Conservation (phyloP, 2,329 filamentous ascomycete species). For the Xylariales sp. region DNA sequence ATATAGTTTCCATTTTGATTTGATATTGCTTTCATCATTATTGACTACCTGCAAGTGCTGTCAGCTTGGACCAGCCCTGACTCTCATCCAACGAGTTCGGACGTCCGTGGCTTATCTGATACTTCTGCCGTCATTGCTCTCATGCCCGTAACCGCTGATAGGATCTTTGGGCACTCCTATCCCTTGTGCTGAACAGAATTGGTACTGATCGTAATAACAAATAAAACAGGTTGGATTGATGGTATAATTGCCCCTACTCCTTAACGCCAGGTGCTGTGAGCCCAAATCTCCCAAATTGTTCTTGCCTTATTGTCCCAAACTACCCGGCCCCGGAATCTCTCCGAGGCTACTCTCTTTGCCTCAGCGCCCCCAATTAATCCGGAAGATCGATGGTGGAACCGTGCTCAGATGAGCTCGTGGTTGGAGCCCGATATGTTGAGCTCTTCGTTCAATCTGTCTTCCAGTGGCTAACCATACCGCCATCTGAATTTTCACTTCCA, state of each 20-base stretch:
- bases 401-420: constrained; percentile 27
- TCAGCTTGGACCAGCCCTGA: constrained; percentile 17
- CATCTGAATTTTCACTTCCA: constrained; percentile 83
- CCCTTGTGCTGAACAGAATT: constrained; percentile 25
- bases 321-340: constrained; percentile 24
- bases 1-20: neutral
- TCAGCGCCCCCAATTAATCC: constrained; percentile 11
- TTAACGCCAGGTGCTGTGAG: constrained; percentile 51
- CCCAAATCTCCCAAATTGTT: constrained; percentile 45
- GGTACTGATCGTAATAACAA: constrained; percentile 39
- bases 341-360: constrained; percentile 11
- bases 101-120: constrained; percentile 28
- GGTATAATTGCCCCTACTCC: constrained; percentile 50
- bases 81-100: constrained; percentile 32
- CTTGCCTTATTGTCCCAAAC: constrained; percentile 38
- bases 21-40: constrained; percentile 28
- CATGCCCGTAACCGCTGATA: neutral
- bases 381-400: constrained; percentile 10
- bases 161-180: constrained; percentile 6
- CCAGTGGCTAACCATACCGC: constrained; percentile 82
- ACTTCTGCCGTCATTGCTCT: constrained; percentile 14
- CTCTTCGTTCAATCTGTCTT: constrained; percentile 77
- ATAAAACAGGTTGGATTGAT: constrained; percentile 48
- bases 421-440: constrained; percentile 11
- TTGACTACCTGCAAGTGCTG: constrained; percentile 31